Base-by-base conservation (phyloP, 2,329 filamentous ascomycete species). In the Chrysoporthe puriensis region DNA sequence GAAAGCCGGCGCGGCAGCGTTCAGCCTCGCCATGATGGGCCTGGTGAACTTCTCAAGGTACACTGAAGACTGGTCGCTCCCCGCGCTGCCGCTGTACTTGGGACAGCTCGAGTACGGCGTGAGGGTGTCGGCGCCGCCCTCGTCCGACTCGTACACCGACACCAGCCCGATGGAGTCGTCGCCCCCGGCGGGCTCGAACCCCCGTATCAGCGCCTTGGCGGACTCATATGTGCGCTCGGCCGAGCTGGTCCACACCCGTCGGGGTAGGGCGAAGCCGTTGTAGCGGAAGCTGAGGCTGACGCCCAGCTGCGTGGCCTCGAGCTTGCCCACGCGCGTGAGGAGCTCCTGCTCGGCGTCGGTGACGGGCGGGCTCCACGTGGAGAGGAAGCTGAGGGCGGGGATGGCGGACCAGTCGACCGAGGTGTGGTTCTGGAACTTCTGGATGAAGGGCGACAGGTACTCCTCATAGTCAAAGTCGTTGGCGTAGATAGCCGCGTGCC, bases 31-130 rank as follows among this genome's bases (percentile, higher is more conserved):
- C n/a, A 85, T 79, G 64, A 91, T 88, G 2, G 88, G 86, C 60
- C 80, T 82, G 0, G 88, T 87, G 77, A 90, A 91, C 40, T 77
- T 81, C 32, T 86, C 74, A 68, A 84, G 78, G 74, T 83, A 88
- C 63, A 79, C 76, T 13, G 77, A 72, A 0, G 83, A 83, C 76
- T 90, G 83, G 3, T 88, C 78, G 71, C 84, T 86, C 2, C 88
- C 88, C 3, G 81, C 80, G 2, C 84, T 84, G 1, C 82, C 82
- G 57, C 84, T 87, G 76, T 90, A 91, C 14, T 84, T 86, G 14
- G 88, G 86, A 72, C 89, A 91, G 50, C 83, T 83, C 74, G 87
- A 85, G 77, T 91, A 90, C 0, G 88, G 88, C 1, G 89, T 91
- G 71, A 90, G 76, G 59, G 78, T 82, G 73, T 90, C 81, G 9